Evolutionary conservation across 306 rosid genomes (phyloP), one percentile per base, ranked within the genome.

Genomic region (Sindora glabra): DNA sequence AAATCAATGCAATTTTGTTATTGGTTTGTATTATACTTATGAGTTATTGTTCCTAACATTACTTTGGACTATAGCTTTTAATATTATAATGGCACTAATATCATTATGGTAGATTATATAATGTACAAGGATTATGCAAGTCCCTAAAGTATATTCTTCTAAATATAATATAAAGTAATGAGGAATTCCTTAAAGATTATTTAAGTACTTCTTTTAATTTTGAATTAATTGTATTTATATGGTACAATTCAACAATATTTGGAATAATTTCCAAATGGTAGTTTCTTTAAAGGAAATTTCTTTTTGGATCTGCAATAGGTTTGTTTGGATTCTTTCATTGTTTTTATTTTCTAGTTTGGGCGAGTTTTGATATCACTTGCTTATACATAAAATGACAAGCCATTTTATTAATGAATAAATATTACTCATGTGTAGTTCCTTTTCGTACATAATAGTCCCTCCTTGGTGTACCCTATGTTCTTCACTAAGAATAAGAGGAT

Each of bases 181-280:
- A n/a, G n/a, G n/a, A 64, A n/a, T 7, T 25, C 27, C 21, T 55
- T 33, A 18, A 38, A 24, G n/a, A 21, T 30, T 41, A 21, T 65
- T 51, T 69, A n/a, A n/a, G n/a, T n/a, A n/a, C 34, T 44, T n/a
- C n/a, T n/a, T n/a, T n/a, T n/a, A n/a, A n/a, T n/a, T n/a, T n/a
- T n/a, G n/a, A n/a, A n/a, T n/a, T n/a, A n/a, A n/a, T n/a, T n/a
- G n/a, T n/a, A n/a, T n/a, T n/a, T n/a, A n/a, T n/a, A n/a, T n/a
- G n/a, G n/a, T n/a, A n/a, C n/a, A n/a, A n/a, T 92, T 42, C 98
- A 92, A 54, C 92, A 95, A 59, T 92, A 88, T 64, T 21, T 92
- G 80, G 98, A 92, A 75, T 92, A 88, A 72, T 92, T 77, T 68
- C 94, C 98, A 12, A 81, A 83, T 55, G 94, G 98, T 32, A 96